Percentiles rank a stretch among this genome's conserved stretches.
Conservation (phyloP, 2,329 filamentous ascomycete genomes). For the Neocatenulostroma microsporum region DNA sequence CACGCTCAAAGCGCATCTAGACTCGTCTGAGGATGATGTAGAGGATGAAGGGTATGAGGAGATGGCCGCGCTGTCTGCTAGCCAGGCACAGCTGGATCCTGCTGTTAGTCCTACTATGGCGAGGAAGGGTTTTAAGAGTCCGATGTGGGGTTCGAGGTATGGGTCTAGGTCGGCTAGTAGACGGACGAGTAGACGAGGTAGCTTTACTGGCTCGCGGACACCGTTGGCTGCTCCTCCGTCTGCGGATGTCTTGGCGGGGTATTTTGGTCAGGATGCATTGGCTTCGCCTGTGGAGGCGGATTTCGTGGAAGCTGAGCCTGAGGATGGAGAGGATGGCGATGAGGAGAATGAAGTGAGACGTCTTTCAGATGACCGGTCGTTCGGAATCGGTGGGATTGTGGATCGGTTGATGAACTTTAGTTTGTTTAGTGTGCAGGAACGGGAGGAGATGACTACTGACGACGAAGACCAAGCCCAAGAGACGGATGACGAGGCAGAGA, state of each 20-base stretch:
- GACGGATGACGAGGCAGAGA: conserved; percentile 21
- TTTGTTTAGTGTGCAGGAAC: conserved; percentile 48
- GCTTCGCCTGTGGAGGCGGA: conserved; percentile 35
- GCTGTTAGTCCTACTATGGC: conserved; percentile 4
- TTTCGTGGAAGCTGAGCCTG: conserved; percentile 31
- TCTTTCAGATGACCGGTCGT: conserved; percentile 45
- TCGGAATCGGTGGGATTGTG: conserved; percentile 50
- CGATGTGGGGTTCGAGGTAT: conserved; percentile 27
- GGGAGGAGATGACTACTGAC: conserved; percentile 32
- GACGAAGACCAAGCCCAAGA: conserved; percentile 25
- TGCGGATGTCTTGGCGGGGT: conserved; percentile 12
- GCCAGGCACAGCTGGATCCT: conserved; percentile 16
- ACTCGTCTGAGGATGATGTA: conserved; percentile 28
- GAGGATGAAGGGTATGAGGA: conserved; percentile 29
- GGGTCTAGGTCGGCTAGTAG: conserved; percentile 33
- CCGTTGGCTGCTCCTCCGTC: conserved; percentile 15
- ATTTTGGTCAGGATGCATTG: conserved; percentile 23
- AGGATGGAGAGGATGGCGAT: conserved; percentile 35
- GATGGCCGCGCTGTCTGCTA: conserved; percentile 24
- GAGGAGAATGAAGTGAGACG: conserved; percentile 45
- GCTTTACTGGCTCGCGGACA: conserved; percentile 32
- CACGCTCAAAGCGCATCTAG: conserved; percentile 36
- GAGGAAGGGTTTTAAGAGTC: conserved; percentile 5
- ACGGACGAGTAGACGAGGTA: conserved; percentile 33
- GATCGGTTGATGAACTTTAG: conserved; percentile 52